Conservation (phyloP, 2,329 filamentous ascomycete genomes). For the Pseudogymnoascus verrucosus region DNA sequence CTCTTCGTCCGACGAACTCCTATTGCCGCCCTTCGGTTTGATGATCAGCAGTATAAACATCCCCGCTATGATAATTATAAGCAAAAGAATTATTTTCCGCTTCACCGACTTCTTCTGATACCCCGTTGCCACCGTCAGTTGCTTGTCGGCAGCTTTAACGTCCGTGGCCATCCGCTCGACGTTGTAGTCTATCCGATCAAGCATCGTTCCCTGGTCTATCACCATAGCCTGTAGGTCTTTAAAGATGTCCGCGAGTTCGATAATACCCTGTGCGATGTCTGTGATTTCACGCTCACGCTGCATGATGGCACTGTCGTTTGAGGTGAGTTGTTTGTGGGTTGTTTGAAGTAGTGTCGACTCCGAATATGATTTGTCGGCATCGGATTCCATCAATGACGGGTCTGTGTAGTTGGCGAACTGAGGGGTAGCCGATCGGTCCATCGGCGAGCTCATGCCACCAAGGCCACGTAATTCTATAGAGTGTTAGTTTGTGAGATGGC, state of each 20-base stretch:
- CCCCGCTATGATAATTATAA: slow-evolving; percentile 74
- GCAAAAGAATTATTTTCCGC: slow-evolving; percentile 83
- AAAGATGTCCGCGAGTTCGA: slow-evolving; percentile 93
- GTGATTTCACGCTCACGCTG: slow-evolving; percentile 96
- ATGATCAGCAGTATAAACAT: slow-evolving; percentile 77
- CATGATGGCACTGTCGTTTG: slow-evolving; percentile 75
- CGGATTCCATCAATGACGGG: slow-evolving; percentile 84
- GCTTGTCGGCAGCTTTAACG: slow-evolving; percentile 86
- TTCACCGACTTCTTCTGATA: slow-evolving; percentile 88
- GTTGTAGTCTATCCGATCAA: slow-evolving; percentile 96
- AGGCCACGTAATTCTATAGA: slow-evolving; percentile 65
- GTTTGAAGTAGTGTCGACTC: slow-evolving; percentile 74
- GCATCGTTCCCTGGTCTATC: slow-evolving; percentile 82
- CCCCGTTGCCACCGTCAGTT: slow-evolving; percentile 77
- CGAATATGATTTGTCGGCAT: slow-evolving; percentile 86
- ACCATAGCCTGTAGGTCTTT: slow-evolving; percentile 94
- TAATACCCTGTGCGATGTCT: slow-evolving; percentile 96
- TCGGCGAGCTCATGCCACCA: slow-evolving; percentile 50
- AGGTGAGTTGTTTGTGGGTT: slow-evolving; percentile 46
- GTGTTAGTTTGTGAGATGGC: slow-evolving; percentile 15
- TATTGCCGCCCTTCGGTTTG: slow-evolving; percentile 39
- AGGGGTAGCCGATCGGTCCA: slow-evolving; percentile 47
- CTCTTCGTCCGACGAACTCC: slow-evolving; percentile 6
- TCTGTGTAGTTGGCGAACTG: slow-evolving; percentile 57
- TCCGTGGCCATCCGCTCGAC: slow-evolving; percentile 92